These are phyloP conservation scores for Trypanosoma caninum DNA, from an alignment of 208 protist species.

Conservation along the genomic window DNA sequence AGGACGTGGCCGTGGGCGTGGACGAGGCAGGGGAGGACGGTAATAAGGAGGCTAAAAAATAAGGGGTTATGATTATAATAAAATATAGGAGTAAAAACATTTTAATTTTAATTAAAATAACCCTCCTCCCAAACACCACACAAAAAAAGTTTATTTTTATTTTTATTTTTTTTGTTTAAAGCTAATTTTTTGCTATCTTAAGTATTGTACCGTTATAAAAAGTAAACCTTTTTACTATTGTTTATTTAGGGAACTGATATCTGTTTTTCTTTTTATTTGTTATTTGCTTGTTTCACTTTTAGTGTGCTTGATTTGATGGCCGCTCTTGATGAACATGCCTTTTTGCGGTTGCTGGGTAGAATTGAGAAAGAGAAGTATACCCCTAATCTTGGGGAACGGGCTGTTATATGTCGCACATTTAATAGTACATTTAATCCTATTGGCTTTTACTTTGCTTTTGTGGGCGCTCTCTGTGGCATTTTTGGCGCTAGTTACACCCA, in stretches of 20 bases:
- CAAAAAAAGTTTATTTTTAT: too few relatives aligned
- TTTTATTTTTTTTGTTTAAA: slow-evolving; percentile 8
- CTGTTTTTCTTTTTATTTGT: slow-evolving; percentile 1
- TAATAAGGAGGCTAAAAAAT: slow-evolving; percentile 11
- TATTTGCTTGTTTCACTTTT: slow-evolving; percentile 1
- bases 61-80: background rate
- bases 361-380: slow-evolving; percentile 23
- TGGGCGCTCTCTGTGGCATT: slow-evolving; percentile 24
- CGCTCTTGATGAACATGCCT: slow-evolving; percentile 25
- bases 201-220: too few relatives aligned
- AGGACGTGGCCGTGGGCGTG: slow-evolving; percentile 48
- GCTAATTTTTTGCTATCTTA: too few relatives aligned
- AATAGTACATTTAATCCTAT: slow-evolving; percentile 32
- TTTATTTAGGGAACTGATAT: too few relatives aligned
- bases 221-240: too few relatives aligned
- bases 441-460: slow-evolving; percentile 25
- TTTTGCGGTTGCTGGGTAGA: slow-evolving; percentile 21
- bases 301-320: background rate
- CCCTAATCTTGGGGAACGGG: slow-evolving; percentile 28
- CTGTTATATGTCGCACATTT: slow-evolving; percentile 30
- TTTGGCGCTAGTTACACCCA: background rate
- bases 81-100: background rate
- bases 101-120: too few relatives aligned
- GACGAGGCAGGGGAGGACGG: slow-evolving; percentile 36
- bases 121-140: too few relatives aligned